Evolutionary conservation across 208 protist genomes (phyloP).

Genomic region (Polymyxa betae): DNA sequence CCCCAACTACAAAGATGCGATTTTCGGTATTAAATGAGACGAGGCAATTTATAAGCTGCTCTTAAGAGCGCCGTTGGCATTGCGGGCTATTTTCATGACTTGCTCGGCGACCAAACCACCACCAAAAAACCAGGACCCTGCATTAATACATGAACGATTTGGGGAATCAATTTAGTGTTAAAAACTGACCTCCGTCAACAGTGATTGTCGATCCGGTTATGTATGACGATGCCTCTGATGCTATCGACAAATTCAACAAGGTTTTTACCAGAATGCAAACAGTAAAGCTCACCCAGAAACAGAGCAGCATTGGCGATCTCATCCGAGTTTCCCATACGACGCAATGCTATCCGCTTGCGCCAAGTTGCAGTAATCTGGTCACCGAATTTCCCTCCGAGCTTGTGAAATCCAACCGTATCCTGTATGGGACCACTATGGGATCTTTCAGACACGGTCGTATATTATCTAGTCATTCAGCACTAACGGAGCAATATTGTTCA

Average conservation of each 20-base stretch:
- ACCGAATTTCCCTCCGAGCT: neutral
- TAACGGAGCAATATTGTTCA: constrained; percentile 45
- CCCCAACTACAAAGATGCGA: too few relatives aligned
- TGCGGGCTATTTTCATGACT: neutral
- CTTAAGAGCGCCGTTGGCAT: neutral
- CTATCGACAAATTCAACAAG: neutral
- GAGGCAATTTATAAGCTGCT: neutral
- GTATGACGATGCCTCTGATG: constrained; percentile 41
- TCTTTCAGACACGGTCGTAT: neutral
- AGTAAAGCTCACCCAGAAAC: neutral
- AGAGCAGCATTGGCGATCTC: neutral
- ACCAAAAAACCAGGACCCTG: constrained; percentile 38
- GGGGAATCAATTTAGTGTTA: neutral
- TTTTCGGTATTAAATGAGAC: too few relatives aligned
- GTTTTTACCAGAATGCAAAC: neutral
- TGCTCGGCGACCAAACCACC: neutral
- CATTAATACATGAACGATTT: neutral
- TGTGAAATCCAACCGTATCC: neutral
- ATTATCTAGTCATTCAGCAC: neutral
- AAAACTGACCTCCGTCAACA: constrained; percentile 8
- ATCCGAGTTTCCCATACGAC: neutral
- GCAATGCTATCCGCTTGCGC: neutral
- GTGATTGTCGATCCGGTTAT: constrained; percentile 48
- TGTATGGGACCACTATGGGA: neutral
- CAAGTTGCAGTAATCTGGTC: neutral